Base-by-base conservation (phyloP, 2,329 filamentous ascomycete species). In the Colletotrichum godetiae region DNA sequence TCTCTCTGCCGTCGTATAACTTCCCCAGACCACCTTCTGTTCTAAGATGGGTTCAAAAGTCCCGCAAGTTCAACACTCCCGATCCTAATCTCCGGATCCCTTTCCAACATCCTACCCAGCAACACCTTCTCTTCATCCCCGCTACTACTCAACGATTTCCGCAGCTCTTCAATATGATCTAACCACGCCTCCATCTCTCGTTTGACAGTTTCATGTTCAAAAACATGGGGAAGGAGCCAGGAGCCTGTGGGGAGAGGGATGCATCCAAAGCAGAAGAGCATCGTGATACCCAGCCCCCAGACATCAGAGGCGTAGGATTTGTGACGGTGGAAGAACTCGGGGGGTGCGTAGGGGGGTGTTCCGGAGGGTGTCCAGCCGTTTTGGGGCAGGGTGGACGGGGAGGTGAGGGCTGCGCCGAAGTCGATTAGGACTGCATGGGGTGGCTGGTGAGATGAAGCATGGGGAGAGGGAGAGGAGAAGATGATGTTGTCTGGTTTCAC, bases 401-500 rank as follows among this genome's bases (percentile, higher is more conserved):
- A 15, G 27, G 31, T 10, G 59, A 53, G 1, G 15, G 60, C 42
- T 19, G 60, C 46, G 19, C 60, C 60, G 5, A 63, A 63, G 60
- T 63, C 60, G 42, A 53, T 52, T 8, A 63, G 60, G 42, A 52
- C 60, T 2, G 46, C 42, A 19, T n/a, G 42, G 7, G 59, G 37
- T 35, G 22, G 8, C 5, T 19, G 60, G 19, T 33, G 31, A 33
- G 31, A 8, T 33, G 31, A 33, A 33, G 31, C 0, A 7, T 42
- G 35, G 35, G 3, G 35, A 42, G 35, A 7, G 42, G 29, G 10
- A 3, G 19, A 22, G 60, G 11, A 22, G 22, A 63, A 63, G 11
- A 63, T 13, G 5, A 63, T 33, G 27, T 63, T 63, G 19, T 63
- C 42, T 4, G 59, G 42, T 52, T 62, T 62, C 24, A 62, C 59